Conservation (phyloP, 805 yeast species). For the baker's yeast (Saccharomyces cerevisiae) region DNA sequence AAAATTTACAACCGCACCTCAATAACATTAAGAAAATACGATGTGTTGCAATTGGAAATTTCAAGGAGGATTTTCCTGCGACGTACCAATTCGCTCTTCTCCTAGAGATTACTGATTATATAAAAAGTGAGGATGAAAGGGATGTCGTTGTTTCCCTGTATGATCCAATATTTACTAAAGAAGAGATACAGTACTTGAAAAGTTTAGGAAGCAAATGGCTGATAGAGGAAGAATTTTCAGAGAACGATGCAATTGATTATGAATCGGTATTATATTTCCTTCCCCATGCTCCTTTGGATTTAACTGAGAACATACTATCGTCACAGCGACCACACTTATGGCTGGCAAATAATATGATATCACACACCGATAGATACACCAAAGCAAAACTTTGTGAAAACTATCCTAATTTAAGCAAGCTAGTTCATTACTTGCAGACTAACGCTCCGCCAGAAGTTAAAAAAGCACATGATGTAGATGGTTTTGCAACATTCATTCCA, state of each 20-base stretch:
- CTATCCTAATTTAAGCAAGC: conserved; percentile 38
- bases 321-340: conserved; percentile 32
- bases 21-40: conserved; percentile 33
- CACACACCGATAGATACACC: conserved; percentile 48
- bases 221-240: conserved; percentile 16
- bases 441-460: conserved; percentile 3
- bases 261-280: conserved; percentile 43
- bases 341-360: conserved; percentile 44
- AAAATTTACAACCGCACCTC: conserved; percentile 9
- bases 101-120: conserved; percentile 31
- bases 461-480: conserved; percentile 11
- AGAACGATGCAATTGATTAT: conserved; percentile 15
- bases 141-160: conserved; percentile 37
- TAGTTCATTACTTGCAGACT: conserved; percentile 19
- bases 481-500: conserved; percentile 19
- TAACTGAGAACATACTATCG: conserved; percentile 38
- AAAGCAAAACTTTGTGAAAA: conserved; percentile 34
- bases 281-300: conserved; percentile 65
- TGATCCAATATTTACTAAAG: conserved; percentile 54
- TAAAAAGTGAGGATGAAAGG: not conserved
- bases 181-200: conserved; percentile 36
- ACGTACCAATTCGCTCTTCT: conserved; percentile 59
- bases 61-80: conserved; percentile 50
- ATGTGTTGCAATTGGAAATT: conserved; percentile 68
- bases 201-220: conserved; percentile 22